Evolutionary conservation across 2,329 filamentous ascomycete genomes (phyloP).

Genomic region (Ophiostoma sp.): DNA sequence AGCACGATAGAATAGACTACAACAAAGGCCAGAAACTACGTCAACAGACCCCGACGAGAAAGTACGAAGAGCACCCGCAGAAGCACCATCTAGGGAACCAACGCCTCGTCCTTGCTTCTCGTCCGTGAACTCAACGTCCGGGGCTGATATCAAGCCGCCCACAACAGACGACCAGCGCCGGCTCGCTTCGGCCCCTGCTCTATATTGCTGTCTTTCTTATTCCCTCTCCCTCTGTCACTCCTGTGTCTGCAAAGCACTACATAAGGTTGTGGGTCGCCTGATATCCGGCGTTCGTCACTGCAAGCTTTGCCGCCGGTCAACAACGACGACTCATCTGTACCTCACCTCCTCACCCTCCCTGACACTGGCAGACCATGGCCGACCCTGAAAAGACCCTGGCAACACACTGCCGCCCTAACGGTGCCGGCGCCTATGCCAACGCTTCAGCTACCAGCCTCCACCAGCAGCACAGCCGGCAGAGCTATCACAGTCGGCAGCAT

Average conservation of each 20-base stretch:
- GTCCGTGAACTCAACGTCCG: not conserved
- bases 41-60: too few relatives aligned
- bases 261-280: not conserved
- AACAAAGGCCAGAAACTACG: too few relatives aligned
- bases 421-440: not conserved
- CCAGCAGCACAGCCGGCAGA: slow-evolving; percentile 1
- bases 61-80: too few relatives aligned
- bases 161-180: not conserved
- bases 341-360: not conserved
- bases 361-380: not conserved
- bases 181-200: slow-evolving; percentile 12
- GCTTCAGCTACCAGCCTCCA: slow-evolving; percentile 2
- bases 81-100: too few relatives aligned
- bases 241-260: not conserved
- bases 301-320: not conserved
- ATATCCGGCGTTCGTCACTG: not conserved
- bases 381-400: not conserved
- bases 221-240: too few relatives aligned
- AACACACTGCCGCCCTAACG: too few relatives aligned
- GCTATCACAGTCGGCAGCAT: slow-evolving; percentile 9
- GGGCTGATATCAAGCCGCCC: not conserved
- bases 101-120: not conserved
- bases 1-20: not conserved
- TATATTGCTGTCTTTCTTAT: too few relatives aligned
- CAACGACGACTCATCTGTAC: too few relatives aligned